Evolutionary conservation across 2,329 filamentous ascomycete genomes (phyloP), one percentile per base, ranked within the genome.

Genomic region (Thelonectria rubi): DNA sequence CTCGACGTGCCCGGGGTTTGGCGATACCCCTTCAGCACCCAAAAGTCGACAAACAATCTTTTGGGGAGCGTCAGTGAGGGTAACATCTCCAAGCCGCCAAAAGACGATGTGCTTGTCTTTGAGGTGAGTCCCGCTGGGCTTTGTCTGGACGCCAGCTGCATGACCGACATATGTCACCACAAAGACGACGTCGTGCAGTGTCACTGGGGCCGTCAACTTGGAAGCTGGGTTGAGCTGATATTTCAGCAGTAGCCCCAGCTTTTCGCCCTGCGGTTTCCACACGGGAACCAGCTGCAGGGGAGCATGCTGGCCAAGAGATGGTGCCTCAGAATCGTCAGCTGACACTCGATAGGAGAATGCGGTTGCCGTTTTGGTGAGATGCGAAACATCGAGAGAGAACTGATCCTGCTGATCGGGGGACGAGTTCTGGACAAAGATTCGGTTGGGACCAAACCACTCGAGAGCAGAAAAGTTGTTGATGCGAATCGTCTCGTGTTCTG

Each of bases 321-420:
- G 64, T 5, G 77, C 69, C n/a, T 85, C 81, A 42, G 77, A 71
- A 17, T 86, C 82, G 32, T 93, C 88, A 30, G 91, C 78, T 68
- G 95, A 92, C 11, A 97, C 82, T 71, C 94, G 91, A 77, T 98
- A 99, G 62, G 95, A 97, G 80, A 99, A 98, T 8, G 91, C 94
- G 7, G 94, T 88, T 0, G 90, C 86, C 1, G 92, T 89, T 70
- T 89, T 88, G 69, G 88, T 83, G 63, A 97, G 85, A 73, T 89
- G 88, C 14, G 88, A 83, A 7, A 95, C 79, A 64, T 94, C 87
- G 32, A 99, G 80, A 0, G 82, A 86, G 78, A 96, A 99, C 73
- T 94, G 90, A 60, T 96, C 94, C 3, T 90, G 85, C 60, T 86
- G 88, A 10, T 90, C 87, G 1, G 82, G 73, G 1, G 81, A 78